These are phyloP conservation scores for Rhododendron williamsianum DNA, from an alignment of 148 eudicot species.

Conservation along the genomic window DNA sequence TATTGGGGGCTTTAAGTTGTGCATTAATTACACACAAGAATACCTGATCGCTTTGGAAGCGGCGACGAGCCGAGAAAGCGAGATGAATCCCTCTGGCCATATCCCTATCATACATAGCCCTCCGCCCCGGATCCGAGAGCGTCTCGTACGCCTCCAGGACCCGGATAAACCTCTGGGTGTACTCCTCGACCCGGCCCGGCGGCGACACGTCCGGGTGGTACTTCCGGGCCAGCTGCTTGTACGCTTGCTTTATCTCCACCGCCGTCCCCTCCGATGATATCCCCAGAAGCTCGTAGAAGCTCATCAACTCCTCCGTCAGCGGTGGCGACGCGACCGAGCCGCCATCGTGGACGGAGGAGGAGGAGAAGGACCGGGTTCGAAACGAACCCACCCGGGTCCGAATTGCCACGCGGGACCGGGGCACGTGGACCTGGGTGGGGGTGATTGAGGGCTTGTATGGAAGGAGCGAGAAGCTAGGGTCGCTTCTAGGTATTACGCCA, in stretches of 20 bases:
- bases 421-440: not conserved
- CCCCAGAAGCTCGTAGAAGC: conserved; percentile 60
- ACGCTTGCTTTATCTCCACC: conserved; percentile 73
- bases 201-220: conserved; percentile 96
- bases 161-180: conserved; percentile 60
- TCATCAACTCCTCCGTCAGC: conserved; percentile 11
- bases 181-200: conserved; percentile 57
- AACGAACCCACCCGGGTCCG: not conserved
- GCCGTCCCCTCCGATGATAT: conserved; percentile 35
- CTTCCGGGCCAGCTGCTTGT: conserved; percentile 64
- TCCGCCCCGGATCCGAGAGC: conserved; percentile 55
- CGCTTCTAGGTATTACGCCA: conserved; percentile 4
- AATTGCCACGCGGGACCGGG: not conserved
- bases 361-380: not conserved
- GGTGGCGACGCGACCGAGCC: not conserved
- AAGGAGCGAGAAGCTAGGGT: conserved; percentile 13
- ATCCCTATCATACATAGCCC: conserved; percentile 61
- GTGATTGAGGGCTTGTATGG: conserved; percentile 11
- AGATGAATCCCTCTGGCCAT: conserved; percentile 50
- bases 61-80: conserved; percentile 42
- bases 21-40: not conserved
- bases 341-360: not conserved
- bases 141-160: conserved; percentile 87
- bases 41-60: conserved; percentile 5
- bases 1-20: not conserved